Conservation (phyloP, 352 stramenopile species). For the Phytophthora hybrid region DNA sequence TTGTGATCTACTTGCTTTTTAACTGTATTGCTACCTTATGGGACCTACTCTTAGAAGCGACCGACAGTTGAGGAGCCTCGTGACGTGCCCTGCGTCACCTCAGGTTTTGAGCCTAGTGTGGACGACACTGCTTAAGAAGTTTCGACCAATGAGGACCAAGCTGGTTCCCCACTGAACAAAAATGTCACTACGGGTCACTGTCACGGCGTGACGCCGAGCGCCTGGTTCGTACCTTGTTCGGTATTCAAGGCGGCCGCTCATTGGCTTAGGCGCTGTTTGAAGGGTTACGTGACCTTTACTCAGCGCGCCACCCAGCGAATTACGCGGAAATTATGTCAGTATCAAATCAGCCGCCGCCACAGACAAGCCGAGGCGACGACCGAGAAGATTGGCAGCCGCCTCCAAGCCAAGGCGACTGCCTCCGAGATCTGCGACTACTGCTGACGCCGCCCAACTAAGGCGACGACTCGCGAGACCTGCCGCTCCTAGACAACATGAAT, state of each 20-base stretch:
- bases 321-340: background rate
- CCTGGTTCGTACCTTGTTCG: background rate
- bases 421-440: background rate
- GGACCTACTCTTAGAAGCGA: too few species aligned
- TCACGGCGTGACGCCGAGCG: background rate
- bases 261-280: background rate
- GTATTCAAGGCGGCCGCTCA: background rate
- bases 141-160: background rate
- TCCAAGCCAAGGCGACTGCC: background rate
- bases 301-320: background rate
- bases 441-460: too few species aligned
- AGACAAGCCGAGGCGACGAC: background rate
- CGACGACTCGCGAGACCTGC: background rate
- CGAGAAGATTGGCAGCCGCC: background rate
- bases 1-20: too few species aligned
- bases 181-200: background rate
- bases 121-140: background rate
- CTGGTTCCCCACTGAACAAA: background rate
- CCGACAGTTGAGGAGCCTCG: too few species aligned
- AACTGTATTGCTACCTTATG: too few species aligned
- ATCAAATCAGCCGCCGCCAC: background rate
- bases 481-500: background rate
- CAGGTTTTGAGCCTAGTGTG: too few species aligned
- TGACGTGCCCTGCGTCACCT: too few species aligned
- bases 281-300: background rate